Evolutionary conservation across 768 basidiomycete genomes (phyloP).

Genomic region (Lactarius sanguifluus): DNA sequence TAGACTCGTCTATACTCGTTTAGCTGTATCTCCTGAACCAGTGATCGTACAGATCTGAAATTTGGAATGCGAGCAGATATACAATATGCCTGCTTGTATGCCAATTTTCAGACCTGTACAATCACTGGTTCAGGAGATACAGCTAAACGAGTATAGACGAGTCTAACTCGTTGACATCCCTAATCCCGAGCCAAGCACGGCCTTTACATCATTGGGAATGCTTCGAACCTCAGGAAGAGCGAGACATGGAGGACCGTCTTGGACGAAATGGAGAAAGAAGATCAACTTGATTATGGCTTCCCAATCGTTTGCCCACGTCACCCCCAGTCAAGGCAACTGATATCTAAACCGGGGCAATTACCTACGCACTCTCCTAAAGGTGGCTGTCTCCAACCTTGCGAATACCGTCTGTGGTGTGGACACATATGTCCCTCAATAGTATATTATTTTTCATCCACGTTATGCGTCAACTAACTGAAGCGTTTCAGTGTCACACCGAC

Average conservation of each 20-base stretch:
- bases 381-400: constrained; percentile 36
- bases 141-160: too few relatives aligned
- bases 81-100: too few relatives aligned
- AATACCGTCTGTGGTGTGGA: constrained; percentile 34
- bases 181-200: constrained; percentile 74
- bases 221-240: constrained; percentile 51
- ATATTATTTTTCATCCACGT: not conserved
- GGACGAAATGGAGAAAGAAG: constrained; percentile 50
- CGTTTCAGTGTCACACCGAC: constrained; percentile 31
- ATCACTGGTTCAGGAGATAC: too few relatives aligned
- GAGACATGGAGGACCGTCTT: constrained; percentile 59
- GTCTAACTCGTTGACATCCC: too few relatives aligned
- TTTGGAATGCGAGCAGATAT: too few relatives aligned
- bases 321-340: not conserved
- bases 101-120: too few relatives aligned
- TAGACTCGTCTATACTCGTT: too few relatives aligned
- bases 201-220: constrained; percentile 71
- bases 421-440: constrained; percentile 37
- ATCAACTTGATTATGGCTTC: constrained; percentile 28
- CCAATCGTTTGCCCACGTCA: constrained; percentile 28
- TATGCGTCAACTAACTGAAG: not conserved
- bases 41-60: too few relatives aligned
- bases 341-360: constrained; percentile 26
- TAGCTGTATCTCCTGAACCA: too few relatives aligned
- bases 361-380: constrained; percentile 30